Percentiles rank a stretch among this genome's conserved stretches.
Conservation (phyloP, 805 yeast genomes). For the Kodamaea leandrae region DNA sequence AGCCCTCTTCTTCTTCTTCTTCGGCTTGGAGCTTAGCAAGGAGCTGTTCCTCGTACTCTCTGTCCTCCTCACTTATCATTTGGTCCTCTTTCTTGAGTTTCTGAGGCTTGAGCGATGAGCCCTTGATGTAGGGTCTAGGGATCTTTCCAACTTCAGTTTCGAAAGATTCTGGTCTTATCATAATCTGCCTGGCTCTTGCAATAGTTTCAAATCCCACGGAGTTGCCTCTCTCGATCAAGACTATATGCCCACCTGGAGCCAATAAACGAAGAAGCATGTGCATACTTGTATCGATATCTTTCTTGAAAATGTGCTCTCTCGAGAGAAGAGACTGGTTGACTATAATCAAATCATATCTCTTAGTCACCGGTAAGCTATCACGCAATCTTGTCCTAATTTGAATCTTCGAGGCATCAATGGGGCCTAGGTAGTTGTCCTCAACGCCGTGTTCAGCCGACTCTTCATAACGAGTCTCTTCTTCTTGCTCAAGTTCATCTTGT, state of each 20-base stretch:
- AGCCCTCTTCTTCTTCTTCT: constrained; percentile 15
- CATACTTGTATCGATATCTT: constrained; percentile 67
- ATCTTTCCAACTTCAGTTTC: constrained; percentile 55
- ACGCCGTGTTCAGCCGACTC: constrained; percentile 1
- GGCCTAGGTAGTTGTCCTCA: constrained; percentile 30
- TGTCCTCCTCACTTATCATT: constrained; percentile 35
- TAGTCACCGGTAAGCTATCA: constrained; percentile 49
- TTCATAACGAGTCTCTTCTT: constrained; percentile 10
- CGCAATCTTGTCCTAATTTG: constrained; percentile 54
- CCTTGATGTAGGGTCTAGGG: constrained; percentile 66
- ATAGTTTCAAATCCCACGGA: constrained; percentile 85
- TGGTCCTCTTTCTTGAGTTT: constrained; percentile 34
- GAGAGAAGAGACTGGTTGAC: constrained; percentile 75
- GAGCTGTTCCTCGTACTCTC: constrained; percentile 31
- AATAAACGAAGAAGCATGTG: constrained; percentile 58
- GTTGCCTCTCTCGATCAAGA: constrained; percentile 83
- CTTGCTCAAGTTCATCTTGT: constrained; percentile 12
- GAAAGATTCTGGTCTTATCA: constrained; percentile 79
- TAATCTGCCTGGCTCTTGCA: constrained; percentile 85
- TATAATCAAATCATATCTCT: constrained; percentile 75
- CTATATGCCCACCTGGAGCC: constrained; percentile 76
- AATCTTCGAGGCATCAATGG: constrained; percentile 56
- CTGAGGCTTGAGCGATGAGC: constrained; percentile 44
- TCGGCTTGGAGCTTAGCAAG: constrained; percentile 27
- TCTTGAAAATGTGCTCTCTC: constrained; percentile 59